Base-by-base conservation (phyloP, 2,329 filamentous ascomycete species). In the Aspergillus melleus region DNA sequence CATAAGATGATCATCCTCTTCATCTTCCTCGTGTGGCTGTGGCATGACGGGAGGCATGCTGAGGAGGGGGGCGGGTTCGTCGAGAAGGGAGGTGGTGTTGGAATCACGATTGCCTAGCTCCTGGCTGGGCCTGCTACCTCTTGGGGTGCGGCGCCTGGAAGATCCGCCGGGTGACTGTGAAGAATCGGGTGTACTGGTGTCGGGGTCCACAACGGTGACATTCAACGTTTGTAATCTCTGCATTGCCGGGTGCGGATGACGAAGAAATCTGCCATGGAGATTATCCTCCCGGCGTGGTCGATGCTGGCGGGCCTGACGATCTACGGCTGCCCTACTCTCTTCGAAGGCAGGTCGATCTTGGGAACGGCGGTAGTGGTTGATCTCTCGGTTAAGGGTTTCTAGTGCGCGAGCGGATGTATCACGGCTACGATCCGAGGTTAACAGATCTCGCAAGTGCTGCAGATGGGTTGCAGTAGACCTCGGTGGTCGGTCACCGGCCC, bases 301-400 rank as follows among this genome's bases (percentile, higher is more conserved):
- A 10, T 65, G 49, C 29, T 67, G 65, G 54, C 66, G 69, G 11
- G 68, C 65, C 29, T 69, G 68, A 16, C 62, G 70, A 54, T 72
- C 70, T 29, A 71, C 60, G 22, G 62, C 60, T 46, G 66, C 66
- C 49, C 66, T 65, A 26, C 61, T 63, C 57, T 70, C 67, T 56
- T 73, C 69, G 51, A 67, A 68, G 55, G 61, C 67, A 54, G 64
- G 54, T 29, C 65, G 64, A 49, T 72, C 66, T 20, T 66, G 64
- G 30, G 60, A 57, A 42, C 69, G 70, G 49, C 66, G 66, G 51
- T 70, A 66, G 39, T 74, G 71, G 51, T 72, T 70, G 46, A 77
- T 66, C 63, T 80, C 77, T 65, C 71, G 70, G 59, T 78, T 74
- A 20, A 79, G 59, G 11, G 75, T 71, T 51, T 78, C 74, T 53